These are phyloP conservation scores for Epichloe scottii DNA, from an alignment of 2,329 filamentous ascomycete genomes.

Conservation along the genomic window DNA sequence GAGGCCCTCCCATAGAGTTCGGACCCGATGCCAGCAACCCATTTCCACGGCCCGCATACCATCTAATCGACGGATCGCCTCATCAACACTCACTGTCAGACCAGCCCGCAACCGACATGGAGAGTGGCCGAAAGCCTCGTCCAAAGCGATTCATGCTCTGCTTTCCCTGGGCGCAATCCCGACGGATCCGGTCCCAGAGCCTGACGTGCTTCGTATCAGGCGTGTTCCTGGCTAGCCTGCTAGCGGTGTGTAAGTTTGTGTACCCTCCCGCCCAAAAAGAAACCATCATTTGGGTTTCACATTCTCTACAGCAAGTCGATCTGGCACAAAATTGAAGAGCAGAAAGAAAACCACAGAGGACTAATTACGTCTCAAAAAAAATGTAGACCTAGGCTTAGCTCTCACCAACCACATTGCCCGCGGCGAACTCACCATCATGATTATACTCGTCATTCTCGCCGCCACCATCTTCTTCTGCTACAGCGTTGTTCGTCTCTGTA, in stretches of 20 bases:
- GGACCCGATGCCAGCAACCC: neutral
- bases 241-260: conserved; percentile 51
- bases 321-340: neutral
- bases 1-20: neutral
- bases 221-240: conserved; percentile 42
- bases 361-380: neutral
- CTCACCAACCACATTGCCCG: conserved; percentile 50
- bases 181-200: conserved; percentile 40
- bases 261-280: neutral
- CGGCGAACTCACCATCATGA: conserved; percentile 64
- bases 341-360: neutral
- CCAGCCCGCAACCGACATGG: neutral
- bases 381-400: conserved; percentile 57
- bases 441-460: conserved; percentile 65
- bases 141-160: conserved; percentile 37
- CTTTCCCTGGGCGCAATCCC: conserved; percentile 42
- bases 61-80: neutral
- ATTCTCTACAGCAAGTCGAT: neutral
- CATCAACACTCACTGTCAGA: neutral
- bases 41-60: neutral
- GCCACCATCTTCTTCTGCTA: conserved; percentile 73
- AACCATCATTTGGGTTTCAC: neutral
- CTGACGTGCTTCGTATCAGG: conserved; percentile 54
- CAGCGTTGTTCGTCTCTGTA: conserved; percentile 58
- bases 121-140: neutral